These are phyloP conservation scores for Pseudogymnoascus pannorum DNA, from an alignment of 2,329 filamentous ascomycete species.

Conservation along the genomic window DNA sequence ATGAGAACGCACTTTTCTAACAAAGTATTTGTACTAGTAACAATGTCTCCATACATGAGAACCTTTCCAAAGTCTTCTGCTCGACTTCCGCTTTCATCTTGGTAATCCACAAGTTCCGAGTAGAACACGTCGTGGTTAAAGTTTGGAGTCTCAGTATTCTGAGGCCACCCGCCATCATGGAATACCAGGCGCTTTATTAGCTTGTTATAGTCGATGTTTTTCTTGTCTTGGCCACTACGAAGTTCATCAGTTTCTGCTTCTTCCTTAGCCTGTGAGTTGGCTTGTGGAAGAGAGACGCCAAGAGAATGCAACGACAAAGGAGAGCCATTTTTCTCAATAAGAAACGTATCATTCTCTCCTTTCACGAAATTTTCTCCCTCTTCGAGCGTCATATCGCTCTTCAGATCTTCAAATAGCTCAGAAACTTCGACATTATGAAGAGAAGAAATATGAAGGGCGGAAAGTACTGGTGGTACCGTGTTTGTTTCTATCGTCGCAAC, in stretches of 20 bases:
- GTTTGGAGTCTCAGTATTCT: constrained; percentile 66
- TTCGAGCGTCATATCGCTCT: constrained; percentile 56
- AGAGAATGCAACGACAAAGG: constrained; percentile 51
- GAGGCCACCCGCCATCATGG: constrained; percentile 62
- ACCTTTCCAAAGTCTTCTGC: constrained; percentile 65
- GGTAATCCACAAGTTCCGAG: constrained; percentile 61
- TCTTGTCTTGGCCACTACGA: constrained; percentile 37
- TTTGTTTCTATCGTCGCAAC: constrained; percentile 62
- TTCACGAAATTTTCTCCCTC: constrained; percentile 65
- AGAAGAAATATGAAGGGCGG: constrained; percentile 74
- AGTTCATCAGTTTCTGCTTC: constrained; percentile 9
- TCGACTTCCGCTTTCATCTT: constrained; percentile 43
- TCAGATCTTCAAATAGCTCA: constrained; percentile 58
- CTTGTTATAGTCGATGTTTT: constrained; percentile 66
- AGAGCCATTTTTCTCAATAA: constrained; percentile 60
- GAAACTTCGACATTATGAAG: constrained; percentile 55
- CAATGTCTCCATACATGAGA: constrained; percentile 81
- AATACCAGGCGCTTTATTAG: constrained; percentile 67
- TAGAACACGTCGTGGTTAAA: constrained; percentile 83
- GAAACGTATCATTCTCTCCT: constrained; percentile 77
- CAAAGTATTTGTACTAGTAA: constrained; percentile 90
- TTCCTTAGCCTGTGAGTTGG: constrained; percentile 15
- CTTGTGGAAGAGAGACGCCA: constrained; percentile 40
- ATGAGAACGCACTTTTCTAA: constrained; percentile 63
- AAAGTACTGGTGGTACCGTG: constrained; percentile 59